phyloP scores from a whole-genome alignment of 176 grass and related monocot genomes.

The Lolium rigidum region DNA sequence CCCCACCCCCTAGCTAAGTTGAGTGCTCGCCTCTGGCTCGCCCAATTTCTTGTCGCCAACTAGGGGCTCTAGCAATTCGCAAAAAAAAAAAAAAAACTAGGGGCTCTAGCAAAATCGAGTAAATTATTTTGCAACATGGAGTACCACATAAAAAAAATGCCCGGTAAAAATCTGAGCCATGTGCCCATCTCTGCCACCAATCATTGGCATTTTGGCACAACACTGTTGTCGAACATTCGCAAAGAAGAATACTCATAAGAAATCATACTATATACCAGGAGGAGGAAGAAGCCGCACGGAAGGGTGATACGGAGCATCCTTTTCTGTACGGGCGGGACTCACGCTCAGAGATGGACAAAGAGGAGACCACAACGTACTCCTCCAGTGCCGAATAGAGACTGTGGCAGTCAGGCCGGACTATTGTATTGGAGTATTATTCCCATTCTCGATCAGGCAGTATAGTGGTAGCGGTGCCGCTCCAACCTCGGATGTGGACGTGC shows the following conservation, averaged over 20 bases:
- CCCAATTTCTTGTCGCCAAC: too few species aligned
- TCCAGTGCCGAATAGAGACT: background rate
- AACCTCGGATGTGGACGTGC: background rate
- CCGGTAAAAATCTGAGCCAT: background rate
- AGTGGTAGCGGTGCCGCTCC: background rate
- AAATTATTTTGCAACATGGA: background rate
- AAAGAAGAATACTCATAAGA: background rate
- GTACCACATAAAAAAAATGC: background rate
- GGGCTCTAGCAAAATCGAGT: too few species aligned
- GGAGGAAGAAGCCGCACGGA: background rate
- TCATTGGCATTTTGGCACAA: background rate
- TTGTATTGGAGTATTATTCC: background rate
- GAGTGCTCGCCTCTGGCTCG: too few species aligned
- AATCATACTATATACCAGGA: too few species aligned
- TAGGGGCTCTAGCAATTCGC: too few species aligned
- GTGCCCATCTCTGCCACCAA: background rate
- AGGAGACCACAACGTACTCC: background rate
- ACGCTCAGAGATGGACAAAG: background rate
- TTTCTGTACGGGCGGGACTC: conserved; percentile 21
- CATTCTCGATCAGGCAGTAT: background rate
- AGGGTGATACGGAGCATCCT: conserved; percentile 19
- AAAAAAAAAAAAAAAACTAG: too few species aligned
- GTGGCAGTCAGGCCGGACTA: background rate
- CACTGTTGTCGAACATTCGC: background rate
- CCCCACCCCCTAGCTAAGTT: too few species aligned